Evolutionary conservation across 176 grass and related monocot genomes (phyloP).

Genomic region (Cocos nucifera): DNA sequence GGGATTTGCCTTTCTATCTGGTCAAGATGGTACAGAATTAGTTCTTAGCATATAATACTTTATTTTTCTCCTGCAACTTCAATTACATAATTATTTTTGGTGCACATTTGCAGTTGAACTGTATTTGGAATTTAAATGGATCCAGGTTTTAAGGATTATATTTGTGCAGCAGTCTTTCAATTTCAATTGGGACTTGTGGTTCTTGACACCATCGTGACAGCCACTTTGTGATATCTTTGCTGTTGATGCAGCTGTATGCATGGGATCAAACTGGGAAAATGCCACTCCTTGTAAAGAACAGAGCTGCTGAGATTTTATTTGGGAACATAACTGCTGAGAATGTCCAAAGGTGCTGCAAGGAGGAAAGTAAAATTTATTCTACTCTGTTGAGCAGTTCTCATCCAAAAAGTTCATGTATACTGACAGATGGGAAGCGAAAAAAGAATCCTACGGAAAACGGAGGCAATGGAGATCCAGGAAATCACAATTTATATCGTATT

Average conservation of each 20-base stretch:
- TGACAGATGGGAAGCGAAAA: neutral
- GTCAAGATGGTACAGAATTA: too few relatives aligned
- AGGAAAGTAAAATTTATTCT: neutral
- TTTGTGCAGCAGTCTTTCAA: too few relatives aligned
- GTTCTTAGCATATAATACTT: too few relatives aligned
- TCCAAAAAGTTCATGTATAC: neutral
- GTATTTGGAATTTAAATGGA: too few relatives aligned
- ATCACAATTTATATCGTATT: slow-evolving; percentile 44
- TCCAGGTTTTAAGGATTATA: too few relatives aligned
- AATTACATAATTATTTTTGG: too few relatives aligned
- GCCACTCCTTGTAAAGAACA: slow-evolving; percentile 53
- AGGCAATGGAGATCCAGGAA: neutral
- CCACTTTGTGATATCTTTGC: neutral
- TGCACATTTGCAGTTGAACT: too few relatives aligned
- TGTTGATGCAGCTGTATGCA: slow-evolving; percentile 30
- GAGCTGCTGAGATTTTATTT: slow-evolving; percentile 55
- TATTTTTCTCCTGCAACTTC: too few relatives aligned
- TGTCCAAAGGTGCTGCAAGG: slow-evolving; percentile 29
- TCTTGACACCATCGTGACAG: too few relatives aligned
- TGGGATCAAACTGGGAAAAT: slow-evolving; percentile 52
- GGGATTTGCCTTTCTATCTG: too few relatives aligned
- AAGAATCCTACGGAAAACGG: slow-evolving; percentile 11
- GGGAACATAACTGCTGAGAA: slow-evolving; percentile 42
- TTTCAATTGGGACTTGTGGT: too few relatives aligned
- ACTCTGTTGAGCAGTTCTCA: slow-evolving; percentile 12